These are phyloP conservation scores for Alnus rubra DNA, from an alignment of 306 rosid genomes.

Conservation along the genomic window DNA sequence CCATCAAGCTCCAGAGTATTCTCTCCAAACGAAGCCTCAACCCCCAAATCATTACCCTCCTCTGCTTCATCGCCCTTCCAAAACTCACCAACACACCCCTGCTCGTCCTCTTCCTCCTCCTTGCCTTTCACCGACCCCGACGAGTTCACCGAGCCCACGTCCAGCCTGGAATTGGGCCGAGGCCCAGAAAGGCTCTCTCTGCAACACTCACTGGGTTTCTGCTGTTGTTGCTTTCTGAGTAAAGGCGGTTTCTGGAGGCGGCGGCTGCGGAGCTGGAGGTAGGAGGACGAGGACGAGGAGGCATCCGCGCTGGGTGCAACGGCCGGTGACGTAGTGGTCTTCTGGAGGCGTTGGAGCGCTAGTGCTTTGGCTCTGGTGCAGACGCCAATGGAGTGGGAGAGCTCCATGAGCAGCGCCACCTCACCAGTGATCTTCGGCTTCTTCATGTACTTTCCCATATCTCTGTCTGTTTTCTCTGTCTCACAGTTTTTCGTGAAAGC, in stretches of 20 bases:
- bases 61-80: conserved; percentile 22
- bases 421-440: conserved; percentile 63
- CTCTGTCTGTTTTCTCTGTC: background rate
- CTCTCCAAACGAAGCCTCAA: conserved; percentile 63
- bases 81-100: conserved; percentile 5
- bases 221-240: conserved; percentile 17
- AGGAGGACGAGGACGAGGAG: conserved; percentile 45
- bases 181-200: conserved; percentile 13
- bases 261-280: conserved; percentile 85
- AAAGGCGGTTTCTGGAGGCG: conserved; percentile 65
- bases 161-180: conserved; percentile 31
- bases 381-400: conserved; percentile 54
- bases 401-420: conserved; percentile 60
- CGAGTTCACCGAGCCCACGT: conserved; percentile 14
- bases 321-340: conserved; percentile 7
- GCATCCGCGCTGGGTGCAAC: conserved; percentile 25
- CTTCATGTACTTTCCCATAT: conserved; percentile 82
- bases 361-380: conserved; percentile 80
- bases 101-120: conserved; percentile 8
- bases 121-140: conserved; percentile 12
- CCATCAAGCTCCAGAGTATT: conserved; percentile 51
- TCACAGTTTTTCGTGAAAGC: background rate
- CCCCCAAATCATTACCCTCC: conserved; percentile 32
- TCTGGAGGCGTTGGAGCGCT: conserved; percentile 56
- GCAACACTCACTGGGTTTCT: conserved; percentile 27